A percentile compares a stretch with the other conserved stretches of the same genome.
Conservation (phyloP, 1,284 basidiomycete species). For the Cutaneotrichosporon spelunceum region DNA sequence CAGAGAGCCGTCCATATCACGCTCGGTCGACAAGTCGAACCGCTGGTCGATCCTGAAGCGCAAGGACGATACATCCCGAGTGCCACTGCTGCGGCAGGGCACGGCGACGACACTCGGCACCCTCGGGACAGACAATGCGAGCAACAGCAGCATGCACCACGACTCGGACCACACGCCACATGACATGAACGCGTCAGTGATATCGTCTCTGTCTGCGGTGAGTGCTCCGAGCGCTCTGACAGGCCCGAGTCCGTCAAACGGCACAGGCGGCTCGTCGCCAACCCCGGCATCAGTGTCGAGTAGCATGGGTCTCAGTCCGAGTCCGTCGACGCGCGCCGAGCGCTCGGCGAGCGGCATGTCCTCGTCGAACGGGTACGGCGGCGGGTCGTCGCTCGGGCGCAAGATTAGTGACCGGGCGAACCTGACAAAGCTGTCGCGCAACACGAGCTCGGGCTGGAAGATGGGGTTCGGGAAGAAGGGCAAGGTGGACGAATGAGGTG, state of each 20-base stretch:
- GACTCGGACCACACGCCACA: background rate
- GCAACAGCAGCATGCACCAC: background rate
- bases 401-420: slow-evolving; percentile 20
- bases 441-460: slow-evolving; percentile 41
- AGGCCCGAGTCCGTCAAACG: too few species aligned
- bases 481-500: slow-evolving; percentile 28
- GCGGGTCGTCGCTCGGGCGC: slow-evolving; percentile 17
- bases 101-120: slow-evolving; percentile 20
- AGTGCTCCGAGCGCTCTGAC: too few species aligned
- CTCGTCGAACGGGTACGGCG: slow-evolving; percentile 11
- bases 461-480: slow-evolving; percentile 48
- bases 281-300: background rate
- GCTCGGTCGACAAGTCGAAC: background rate
- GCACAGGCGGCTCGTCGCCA: background rate
- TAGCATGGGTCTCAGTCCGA: background rate
- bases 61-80: background rate
- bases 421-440: slow-evolving; percentile 37
- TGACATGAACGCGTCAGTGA: slow-evolving; percentile 15
- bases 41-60: slow-evolving; percentile 13
- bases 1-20: slow-evolving; percentile 1
- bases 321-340: background rate
- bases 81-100: slow-evolving; percentile 10
- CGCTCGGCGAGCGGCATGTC: background rate
- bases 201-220: slow-evolving; percentile 7
- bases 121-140: slow-evolving; percentile 9